These are phyloP conservation scores for Globisporangium splendens DNA, from an alignment of 352 stramenopile species.

Conservation along the genomic window DNA sequence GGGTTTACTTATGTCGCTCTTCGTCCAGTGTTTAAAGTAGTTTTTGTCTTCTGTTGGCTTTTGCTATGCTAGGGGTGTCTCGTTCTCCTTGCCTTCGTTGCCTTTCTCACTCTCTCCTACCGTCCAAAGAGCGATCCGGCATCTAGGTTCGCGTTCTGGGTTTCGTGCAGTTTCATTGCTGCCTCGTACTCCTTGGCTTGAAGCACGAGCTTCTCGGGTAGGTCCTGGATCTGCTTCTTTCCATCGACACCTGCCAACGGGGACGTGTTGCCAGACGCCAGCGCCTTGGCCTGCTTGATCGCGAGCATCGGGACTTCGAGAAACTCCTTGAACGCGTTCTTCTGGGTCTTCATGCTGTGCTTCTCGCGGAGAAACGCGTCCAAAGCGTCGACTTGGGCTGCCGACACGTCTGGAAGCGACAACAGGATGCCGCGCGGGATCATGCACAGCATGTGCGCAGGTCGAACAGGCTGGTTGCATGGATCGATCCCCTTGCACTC, in stretches of 20 bases:
- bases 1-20: neutral
- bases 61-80: neutral
- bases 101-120: conserved; percentile 4
- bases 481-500: conserved; percentile 82
- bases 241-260: conserved; percentile 26
- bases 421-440: conserved; percentile 54
- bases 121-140: conserved; percentile 47
- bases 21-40: neutral
- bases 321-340: conserved; percentile 81
- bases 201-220: conserved; percentile 66
- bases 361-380: conserved; percentile 62
- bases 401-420: conserved; percentile 48
- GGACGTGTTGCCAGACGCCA: conserved; percentile 22
- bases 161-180: conserved; percentile 39
- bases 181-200: conserved; percentile 46
- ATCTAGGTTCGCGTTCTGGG: conserved; percentile 44
- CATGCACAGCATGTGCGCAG: conserved; percentile 35
- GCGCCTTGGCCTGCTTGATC: conserved; percentile 36
- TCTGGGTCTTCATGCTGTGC: conserved; percentile 78
- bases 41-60: neutral
- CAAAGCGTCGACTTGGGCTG: conserved; percentile 35
- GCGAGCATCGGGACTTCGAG: conserved; percentile 64
- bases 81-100: neutral
- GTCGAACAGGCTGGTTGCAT: conserved; percentile 62
- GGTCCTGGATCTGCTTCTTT: conserved; percentile 58